phyloP scores from a whole-genome alignment of 2,329 filamentous ascomycete genomes.

The Pseudogymnoascus sp. region DNA sequence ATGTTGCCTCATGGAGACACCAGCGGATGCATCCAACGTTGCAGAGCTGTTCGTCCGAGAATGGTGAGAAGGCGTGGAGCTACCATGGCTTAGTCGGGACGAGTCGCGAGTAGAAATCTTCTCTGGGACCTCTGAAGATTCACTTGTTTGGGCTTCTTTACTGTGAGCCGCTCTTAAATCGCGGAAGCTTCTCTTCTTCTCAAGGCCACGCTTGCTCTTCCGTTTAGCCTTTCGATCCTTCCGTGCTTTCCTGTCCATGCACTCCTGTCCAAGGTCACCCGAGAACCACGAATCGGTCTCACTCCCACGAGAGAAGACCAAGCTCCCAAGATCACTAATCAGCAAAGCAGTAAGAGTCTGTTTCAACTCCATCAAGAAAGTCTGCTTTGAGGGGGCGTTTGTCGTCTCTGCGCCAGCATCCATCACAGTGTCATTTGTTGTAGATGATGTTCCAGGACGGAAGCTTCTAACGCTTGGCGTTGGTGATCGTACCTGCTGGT shows the following conservation, averaged over 20 bases:
- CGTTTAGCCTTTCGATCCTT: slow-evolving; percentile 53
- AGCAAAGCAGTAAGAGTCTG: slow-evolving; percentile 77
- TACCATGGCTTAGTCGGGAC: not conserved
- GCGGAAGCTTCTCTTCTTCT: slow-evolving; percentile 62
- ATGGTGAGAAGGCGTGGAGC: not conserved
- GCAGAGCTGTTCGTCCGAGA: slow-evolving; percentile 7
- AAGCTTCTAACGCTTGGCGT: slow-evolving; percentile 54
- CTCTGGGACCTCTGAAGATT: not conserved
- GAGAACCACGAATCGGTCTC: slow-evolving; percentile 87
- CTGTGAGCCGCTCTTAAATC: slow-evolving; percentile 50
- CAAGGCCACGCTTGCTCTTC: slow-evolving; percentile 44
- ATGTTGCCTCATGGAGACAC: not conserved
- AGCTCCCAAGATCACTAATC: slow-evolving; percentile 79
- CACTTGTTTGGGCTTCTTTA: slow-evolving; percentile 14
- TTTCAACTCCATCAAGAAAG: slow-evolving; percentile 70
- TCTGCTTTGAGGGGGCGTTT: slow-evolving; percentile 60
- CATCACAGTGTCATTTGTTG: slow-evolving; percentile 60
- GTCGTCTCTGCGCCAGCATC: slow-evolving; percentile 46
- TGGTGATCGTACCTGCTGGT: slow-evolving; percentile 54
- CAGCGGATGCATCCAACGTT: slow-evolving; percentile 10
- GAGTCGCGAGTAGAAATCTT: slow-evolving; percentile 3
- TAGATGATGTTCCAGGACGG: slow-evolving; percentile 58
- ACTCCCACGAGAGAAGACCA: slow-evolving; percentile 74
- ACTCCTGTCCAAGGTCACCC: slow-evolving; percentile 56
- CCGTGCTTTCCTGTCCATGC: slow-evolving; percentile 53